phyloP scores from a whole-genome alignment of 768 basidiomycete species.

The Botryobasidium botryosum region DNA sequence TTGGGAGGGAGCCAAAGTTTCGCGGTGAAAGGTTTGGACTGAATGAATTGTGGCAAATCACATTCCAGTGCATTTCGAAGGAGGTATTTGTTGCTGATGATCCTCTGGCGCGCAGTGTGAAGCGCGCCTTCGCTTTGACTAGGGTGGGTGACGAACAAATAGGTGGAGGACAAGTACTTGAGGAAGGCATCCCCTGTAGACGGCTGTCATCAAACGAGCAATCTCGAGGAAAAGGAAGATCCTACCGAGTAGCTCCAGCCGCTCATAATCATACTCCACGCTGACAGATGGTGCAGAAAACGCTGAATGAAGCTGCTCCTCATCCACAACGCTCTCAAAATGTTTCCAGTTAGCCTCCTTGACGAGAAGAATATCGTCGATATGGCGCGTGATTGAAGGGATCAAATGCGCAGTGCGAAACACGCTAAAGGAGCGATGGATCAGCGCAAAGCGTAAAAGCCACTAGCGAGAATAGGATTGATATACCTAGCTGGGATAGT shows the following conservation, averaged over 20 bases:
- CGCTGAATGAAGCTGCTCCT: conserved; percentile 44
- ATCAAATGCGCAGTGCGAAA: conserved; percentile 51
- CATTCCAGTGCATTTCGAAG: conserved; percentile 34
- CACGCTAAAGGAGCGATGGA: conserved; percentile 26
- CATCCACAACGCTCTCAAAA: conserved; percentile 45
- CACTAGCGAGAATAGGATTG: background rate
- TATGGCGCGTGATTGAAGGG: conserved; percentile 53
- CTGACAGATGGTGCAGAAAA: conserved; percentile 53
- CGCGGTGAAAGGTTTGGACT: conserved; percentile 47
- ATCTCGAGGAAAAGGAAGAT: background rate
- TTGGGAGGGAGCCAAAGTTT: conserved; percentile 44
- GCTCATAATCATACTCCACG: conserved; percentile 63
- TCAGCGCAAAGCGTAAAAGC: background rate
- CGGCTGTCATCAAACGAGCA: background rate
- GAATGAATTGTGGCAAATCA: conserved; percentile 58
- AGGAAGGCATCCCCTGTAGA: conserved; percentile 60
- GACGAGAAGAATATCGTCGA: conserved; percentile 59
- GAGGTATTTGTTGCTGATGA: conserved; percentile 61
- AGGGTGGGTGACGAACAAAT: conserved; percentile 56
- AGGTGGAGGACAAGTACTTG: conserved; percentile 60
- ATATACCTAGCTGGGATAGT: conserved; percentile 53
- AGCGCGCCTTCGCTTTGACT: conserved; percentile 46
- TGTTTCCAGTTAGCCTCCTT: conserved; percentile 60
- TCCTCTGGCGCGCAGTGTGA: conserved; percentile 44
- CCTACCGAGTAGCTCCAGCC: conserved; percentile 65